These are phyloP conservation scores for Cadophora sp. DNA, from an alignment of 2,329 filamentous ascomycete species.

Conservation along the genomic window DNA sequence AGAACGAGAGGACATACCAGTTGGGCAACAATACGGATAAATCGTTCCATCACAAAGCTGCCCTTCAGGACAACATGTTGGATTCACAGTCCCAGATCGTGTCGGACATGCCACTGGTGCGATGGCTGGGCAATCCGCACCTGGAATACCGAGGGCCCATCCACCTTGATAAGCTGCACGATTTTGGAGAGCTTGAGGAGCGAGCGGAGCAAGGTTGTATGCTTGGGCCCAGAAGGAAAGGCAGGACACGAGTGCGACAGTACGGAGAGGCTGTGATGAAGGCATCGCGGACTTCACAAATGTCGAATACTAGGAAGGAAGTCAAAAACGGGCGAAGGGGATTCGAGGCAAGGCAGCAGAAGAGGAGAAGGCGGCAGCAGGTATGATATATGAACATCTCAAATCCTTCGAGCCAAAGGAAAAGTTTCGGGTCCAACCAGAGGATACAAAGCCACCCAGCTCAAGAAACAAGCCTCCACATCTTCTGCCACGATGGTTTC, in stretches of 20 bases:
- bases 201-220: constrained; percentile 12
- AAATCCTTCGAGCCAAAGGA: neutral
- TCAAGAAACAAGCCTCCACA: neutral
- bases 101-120: constrained; percentile 21
- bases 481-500: neutral
- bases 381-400: neutral
- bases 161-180: constrained; percentile 24
- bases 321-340: too few relatives aligned
- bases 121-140: constrained; percentile 21
- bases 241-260: neutral
- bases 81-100: constrained; percentile 8
- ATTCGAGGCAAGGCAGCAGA: neutral
- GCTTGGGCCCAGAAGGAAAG: constrained; percentile 1
- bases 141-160: constrained; percentile 26
- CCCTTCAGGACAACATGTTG: constrained; percentile 23
- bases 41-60: constrained; percentile 13
- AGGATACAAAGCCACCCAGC: neutral
- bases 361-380: neutral
- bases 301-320: neutral
- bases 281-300: neutral
- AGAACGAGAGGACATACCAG: constrained; percentile 14
- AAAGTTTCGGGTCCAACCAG: neutral
- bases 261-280: neutral
- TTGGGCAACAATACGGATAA: constrained; percentile 24
- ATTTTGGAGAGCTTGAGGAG: constrained; percentile 8